phyloP scores from a whole-genome alignment of 495 filamentous ascomycete genomes.

The Xylaria nigripes region DNA sequence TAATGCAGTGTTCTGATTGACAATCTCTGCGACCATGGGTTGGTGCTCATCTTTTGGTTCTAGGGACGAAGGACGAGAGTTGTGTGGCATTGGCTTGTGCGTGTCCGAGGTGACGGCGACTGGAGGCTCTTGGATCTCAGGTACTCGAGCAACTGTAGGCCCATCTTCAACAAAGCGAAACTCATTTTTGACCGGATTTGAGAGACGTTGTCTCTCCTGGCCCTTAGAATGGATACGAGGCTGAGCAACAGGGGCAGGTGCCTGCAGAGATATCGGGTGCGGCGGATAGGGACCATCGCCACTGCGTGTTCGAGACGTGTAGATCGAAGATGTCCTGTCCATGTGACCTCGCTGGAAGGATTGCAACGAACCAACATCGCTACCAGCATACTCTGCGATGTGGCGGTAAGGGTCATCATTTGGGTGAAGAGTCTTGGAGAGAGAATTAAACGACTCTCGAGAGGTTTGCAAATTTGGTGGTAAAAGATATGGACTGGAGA shows the following conservation, averaged over 20 bases:
- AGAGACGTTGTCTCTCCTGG: conserved; percentile 3
- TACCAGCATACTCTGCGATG: conserved; percentile 49
- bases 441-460: conserved; percentile 72
- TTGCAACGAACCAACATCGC: conserved; percentile 52
- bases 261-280: conserved; percentile 20
- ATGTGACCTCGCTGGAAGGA: conserved; percentile 40
- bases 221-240: conserved; percentile 6
- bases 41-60: conserved; percentile 11
- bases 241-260: conserved; percentile 21
- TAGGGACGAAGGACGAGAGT: conserved; percentile 17
- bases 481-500: conserved; percentile 81
- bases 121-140: conserved; percentile 30
- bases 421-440: conserved; percentile 61
- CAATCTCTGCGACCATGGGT: conserved; percentile 10
- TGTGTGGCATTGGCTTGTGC: conserved; percentile 13
- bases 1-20: conserved; percentile 8
- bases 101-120: conserved; percentile 23
- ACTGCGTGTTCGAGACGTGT: conserved; percentile 42
- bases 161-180: conserved; percentile 25
- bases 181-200: conserved; percentile 18
- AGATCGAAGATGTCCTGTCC: conserved; percentile 54
- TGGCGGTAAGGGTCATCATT: conserved; percentile 80
- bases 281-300: conserved; percentile 11
- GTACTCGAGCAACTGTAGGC: conserved; percentile 25
- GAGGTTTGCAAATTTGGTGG: conserved; percentile 72